Conservation (phyloP, 179 eudicot genomes). For the Silene coronaria region DNA sequence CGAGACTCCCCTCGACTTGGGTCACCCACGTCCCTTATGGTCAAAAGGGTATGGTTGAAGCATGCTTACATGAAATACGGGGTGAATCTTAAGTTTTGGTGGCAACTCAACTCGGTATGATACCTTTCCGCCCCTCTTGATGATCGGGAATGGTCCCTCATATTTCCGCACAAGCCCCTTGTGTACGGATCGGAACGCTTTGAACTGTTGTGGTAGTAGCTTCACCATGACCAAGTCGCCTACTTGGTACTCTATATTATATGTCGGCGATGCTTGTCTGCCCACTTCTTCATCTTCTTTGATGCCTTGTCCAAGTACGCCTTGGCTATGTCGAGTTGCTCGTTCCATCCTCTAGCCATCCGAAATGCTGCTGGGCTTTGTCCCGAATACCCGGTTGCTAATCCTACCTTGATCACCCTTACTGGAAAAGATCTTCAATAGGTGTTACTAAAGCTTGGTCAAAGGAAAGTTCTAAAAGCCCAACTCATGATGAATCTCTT, state of each 20-base stretch:
- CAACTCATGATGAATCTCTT: no score
- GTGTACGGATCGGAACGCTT: not conserved
- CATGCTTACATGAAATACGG: slow-evolving; percentile 3
- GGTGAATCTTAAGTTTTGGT: slow-evolving; percentile 13
- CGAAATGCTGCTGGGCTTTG: not conserved
- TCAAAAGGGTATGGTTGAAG: slow-evolving; percentile 3
- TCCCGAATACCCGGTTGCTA: no score
- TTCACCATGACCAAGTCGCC: slow-evolving; percentile 6
- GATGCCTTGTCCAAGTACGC: slow-evolving; percentile 13
- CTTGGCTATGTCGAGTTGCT: not conserved
- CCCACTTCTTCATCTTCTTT: slow-evolving; percentile 15
- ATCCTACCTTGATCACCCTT: no score
- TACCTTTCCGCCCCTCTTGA: not conserved
- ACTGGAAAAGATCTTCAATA: no score
- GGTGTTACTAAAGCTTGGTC: no score
- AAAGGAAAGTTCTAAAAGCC: no score
- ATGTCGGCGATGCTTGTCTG: not conserved
- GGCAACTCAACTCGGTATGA: slow-evolving; percentile 2
- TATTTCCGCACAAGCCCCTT: slow-evolving; percentile 7
- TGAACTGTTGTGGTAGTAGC: not conserved
- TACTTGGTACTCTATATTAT: not conserved
- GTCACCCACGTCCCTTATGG: not conserved
- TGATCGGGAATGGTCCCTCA: slow-evolving; percentile 1
- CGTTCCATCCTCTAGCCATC: slow-evolving; percentile 1
- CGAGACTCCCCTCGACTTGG: not conserved